A percentile compares a stretch with the other conserved stretches of the same genome.
Conservation (phyloP, 1,139 yeast genomes). For the Candida frijolesensis region DNA sequence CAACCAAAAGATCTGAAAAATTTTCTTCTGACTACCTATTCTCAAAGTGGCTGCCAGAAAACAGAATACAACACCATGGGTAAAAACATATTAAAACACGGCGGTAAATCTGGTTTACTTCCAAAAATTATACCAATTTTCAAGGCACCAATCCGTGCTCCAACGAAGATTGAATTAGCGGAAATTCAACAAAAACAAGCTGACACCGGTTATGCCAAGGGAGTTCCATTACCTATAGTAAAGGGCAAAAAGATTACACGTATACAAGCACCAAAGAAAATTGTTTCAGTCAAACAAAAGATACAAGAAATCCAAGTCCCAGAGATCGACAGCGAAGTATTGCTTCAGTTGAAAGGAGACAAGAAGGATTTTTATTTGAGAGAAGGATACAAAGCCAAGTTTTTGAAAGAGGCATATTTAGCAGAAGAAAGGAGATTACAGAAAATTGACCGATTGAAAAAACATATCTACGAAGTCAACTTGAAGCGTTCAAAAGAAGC, state of each 20-base stretch:
- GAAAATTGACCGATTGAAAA: slow-evolving; percentile 39
- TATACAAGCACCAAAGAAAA: slow-evolving; percentile 51
- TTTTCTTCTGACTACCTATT: not conserved
- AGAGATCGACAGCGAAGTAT: slow-evolving; percentile 31
- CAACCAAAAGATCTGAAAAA: not conserved
- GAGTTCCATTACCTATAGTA: slow-evolving; percentile 70
- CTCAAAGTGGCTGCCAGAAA: not conserved
- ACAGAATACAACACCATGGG: slow-evolving; percentile 34
- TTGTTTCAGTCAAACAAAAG: slow-evolving; percentile 59
- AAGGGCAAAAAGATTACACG: slow-evolving; percentile 39
- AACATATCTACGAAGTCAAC: slow-evolving; percentile 17
- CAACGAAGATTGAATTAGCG: slow-evolving; percentile 32
- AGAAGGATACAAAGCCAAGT: slow-evolving; percentile 73
- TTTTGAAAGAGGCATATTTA: slow-evolving; percentile 65
- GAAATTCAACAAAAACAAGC: slow-evolving; percentile 38
- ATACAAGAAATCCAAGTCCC: slow-evolving; percentile 55
- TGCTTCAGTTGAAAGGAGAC: slow-evolving; percentile 32
- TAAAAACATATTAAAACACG: slow-evolving; percentile 52
- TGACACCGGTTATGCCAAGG: slow-evolving; percentile 73
- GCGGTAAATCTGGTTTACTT: slow-evolving; percentile 80
- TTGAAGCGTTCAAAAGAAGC: slow-evolving; percentile 29
- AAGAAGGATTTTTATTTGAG: slow-evolving; percentile 59
- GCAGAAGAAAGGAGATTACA: slow-evolving; percentile 59
- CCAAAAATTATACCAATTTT: slow-evolving; percentile 77
- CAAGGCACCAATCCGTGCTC: slow-evolving; percentile 64